phyloP scores from a whole-genome alignment of 1,284 basidiomycete species.

The Microbotryum scabiosae region DNA sequence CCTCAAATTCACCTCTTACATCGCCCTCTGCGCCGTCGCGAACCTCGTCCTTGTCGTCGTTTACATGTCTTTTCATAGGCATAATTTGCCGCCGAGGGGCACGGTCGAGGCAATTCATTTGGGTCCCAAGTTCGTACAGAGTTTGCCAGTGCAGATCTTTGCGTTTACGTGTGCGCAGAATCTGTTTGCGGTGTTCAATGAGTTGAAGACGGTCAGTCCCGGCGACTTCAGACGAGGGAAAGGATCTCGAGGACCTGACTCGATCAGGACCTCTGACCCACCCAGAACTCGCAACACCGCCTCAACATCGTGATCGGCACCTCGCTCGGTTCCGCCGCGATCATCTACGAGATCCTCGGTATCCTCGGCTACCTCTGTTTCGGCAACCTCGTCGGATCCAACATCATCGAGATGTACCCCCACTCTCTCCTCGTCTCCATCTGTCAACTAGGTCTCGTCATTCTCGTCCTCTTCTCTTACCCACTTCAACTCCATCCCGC shows the following conservation, averaged over 20 bases:
- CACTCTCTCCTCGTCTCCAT: constrained; percentile 86
- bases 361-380: constrained; percentile 92
- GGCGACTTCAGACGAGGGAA: not conserved
- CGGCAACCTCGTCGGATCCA: constrained; percentile 77
- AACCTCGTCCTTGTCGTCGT: constrained; percentile 46
- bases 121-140: constrained; percentile 69
- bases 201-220: constrained; percentile 50
- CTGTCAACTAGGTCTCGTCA: constrained; percentile 85
- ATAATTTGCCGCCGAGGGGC: constrained; percentile 19
- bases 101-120: constrained; percentile 47
- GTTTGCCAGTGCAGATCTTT: constrained; percentile 80
- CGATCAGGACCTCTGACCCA: too few relatives aligned
- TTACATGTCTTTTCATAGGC: constrained; percentile 32
- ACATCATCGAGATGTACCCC: constrained; percentile 81
- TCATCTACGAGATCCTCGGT: constrained; percentile 61
- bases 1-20: constrained; percentile 56
- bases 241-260: not conserved
- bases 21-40: constrained; percentile 70
- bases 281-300: constrained; percentile 61
- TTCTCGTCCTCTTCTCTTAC: constrained; percentile 75
- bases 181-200: constrained; percentile 56
- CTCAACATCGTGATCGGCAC: constrained; percentile 81
- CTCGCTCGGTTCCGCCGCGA: constrained; percentile 59
- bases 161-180: constrained; percentile 37
- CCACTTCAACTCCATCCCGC: constrained; percentile 91